Conservation (phyloP, 345 rosid genomes). For the Gossypium turneri region DNA sequence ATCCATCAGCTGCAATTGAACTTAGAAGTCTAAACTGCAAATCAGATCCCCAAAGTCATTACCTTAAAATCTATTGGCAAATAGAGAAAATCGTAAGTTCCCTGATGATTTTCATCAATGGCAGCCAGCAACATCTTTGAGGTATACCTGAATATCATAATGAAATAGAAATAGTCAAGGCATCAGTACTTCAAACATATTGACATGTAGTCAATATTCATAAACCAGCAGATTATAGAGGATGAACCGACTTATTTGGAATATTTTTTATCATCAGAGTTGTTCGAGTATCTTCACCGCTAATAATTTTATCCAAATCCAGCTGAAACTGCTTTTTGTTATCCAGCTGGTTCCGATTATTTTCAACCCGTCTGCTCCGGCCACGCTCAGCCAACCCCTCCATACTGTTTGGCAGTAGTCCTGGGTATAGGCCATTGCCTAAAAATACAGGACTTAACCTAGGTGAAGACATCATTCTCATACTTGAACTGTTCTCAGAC, state of each 20-base stretch:
- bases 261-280: constrained; percentile 65
- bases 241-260: constrained; percentile 49
- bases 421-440: constrained; percentile 54
- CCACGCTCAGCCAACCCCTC: constrained; percentile 65
- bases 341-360: constrained; percentile 52
- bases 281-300: constrained; percentile 60
- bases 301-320: constrained; percentile 68
- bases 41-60: constrained; percentile 26
- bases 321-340: constrained; percentile 77
- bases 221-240: background rate
- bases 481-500: constrained; percentile 51
- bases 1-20: constrained; percentile 15
- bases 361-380: constrained; percentile 56
- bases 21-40: constrained; percentile 13
- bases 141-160: constrained; percentile 46
- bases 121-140: constrained; percentile 75
- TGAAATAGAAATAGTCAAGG: constrained; percentile 3
- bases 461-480: constrained; percentile 75
- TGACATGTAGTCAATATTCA: background rate
- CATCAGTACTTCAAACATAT: background rate
- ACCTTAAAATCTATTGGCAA: constrained; percentile 83
- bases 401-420: constrained; percentile 38
- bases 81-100: constrained; percentile 70
- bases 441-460: constrained; percentile 59
- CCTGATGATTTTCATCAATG: constrained; percentile 59